Percentiles rank a stretch among this genome's conserved stretches.
Evolutionary conservation across 768 basidiomycete genomes (phyloP).

Genomic region (Collybia sordida): DNA sequence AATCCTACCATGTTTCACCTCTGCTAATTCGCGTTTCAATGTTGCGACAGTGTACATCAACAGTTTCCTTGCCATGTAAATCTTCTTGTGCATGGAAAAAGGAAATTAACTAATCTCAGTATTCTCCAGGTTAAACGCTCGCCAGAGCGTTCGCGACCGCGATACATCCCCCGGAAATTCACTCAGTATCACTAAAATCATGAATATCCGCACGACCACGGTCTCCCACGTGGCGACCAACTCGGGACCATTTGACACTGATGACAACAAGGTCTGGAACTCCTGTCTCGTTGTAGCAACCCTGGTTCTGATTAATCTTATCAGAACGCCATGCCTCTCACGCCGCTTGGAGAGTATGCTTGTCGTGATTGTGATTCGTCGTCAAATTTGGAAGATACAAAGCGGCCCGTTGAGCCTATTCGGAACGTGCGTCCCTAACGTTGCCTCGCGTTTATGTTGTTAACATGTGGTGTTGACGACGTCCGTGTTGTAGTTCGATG

Average conservation of each 20-base stretch:
- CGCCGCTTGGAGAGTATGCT: conserved; percentile 4
- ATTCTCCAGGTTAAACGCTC: conserved; percentile 20
- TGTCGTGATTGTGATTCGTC: conserved; percentile 1
- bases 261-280: conserved; percentile 11
- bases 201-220: conserved; percentile 14
- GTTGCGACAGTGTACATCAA: conserved; percentile 25
- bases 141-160: conserved; percentile 12
- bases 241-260: conserved; percentile 1
- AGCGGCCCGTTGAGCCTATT: not conserved
- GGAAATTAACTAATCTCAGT: not conserved
- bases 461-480: no score
- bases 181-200: conserved; percentile 9
- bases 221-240: conserved; percentile 7
- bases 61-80: conserved; percentile 29
- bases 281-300: not conserved
- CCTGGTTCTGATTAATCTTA: not conserved
- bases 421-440: not conserved
- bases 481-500: no score
- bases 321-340: conserved; percentile 6
- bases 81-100: not conserved
- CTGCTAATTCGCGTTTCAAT: not conserved
- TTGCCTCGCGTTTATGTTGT: not conserved
- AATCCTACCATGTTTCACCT: not conserved
- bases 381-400: conserved; percentile 1
- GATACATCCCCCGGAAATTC: conserved; percentile 6